A percentile compares a stretch with the other conserved stretches of the same genome.
These are phyloP conservation scores for Penicillium ucsense DNA, from an alignment of 495 filamentous ascomycete genomes.

Conservation along the genomic window DNA sequence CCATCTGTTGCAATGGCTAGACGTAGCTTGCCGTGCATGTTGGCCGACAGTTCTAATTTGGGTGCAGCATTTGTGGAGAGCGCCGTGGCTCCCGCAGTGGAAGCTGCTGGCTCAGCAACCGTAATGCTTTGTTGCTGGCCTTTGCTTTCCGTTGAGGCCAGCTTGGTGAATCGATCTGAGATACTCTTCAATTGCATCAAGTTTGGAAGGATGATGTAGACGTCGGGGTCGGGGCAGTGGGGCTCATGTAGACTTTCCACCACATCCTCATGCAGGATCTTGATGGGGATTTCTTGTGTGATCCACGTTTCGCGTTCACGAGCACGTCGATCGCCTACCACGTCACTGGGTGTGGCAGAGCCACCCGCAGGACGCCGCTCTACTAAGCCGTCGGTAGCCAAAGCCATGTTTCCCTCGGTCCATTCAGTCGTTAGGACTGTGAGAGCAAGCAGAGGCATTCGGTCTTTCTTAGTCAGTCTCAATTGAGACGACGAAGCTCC, in stretches of 20 bases:
- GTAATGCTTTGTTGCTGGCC: constrained; percentile 5
- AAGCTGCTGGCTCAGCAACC: constrained; percentile 7
- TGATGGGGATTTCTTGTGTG: constrained; percentile 93
- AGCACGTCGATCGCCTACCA: constrained; percentile 34
- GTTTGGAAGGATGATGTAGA: constrained; percentile 81
- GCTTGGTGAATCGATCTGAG: constrained; percentile 85
- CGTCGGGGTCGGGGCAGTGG: constrained; percentile 80
- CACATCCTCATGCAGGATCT: constrained; percentile 67
- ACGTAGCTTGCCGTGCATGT: constrained; percentile 79
- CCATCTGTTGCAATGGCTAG: constrained; percentile 69
- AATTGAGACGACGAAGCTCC: constrained; percentile 68
- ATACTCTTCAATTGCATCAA: constrained; percentile 80
- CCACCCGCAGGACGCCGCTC: constrained; percentile 7
- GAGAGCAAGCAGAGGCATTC: constrained; percentile 70
- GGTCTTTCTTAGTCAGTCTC: constrained; percentile 86
- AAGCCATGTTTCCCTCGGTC: constrained; percentile 35
- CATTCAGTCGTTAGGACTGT: constrained; percentile 59
- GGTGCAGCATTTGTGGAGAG: constrained; percentile 31
- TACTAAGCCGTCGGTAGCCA: constrained; percentile 27
- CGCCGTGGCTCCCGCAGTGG: constrained; percentile 7
- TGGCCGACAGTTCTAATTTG: constrained; percentile 72
- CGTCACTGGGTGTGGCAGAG: constrained; percentile 18
- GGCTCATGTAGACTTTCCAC: constrained; percentile 87
- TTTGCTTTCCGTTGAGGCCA: constrained; percentile 39
- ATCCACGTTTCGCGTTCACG: constrained; percentile 73